phyloP scores from a whole-genome alignment of 495 filamentous ascomycete genomes.

The Physcia stellaris region DNA sequence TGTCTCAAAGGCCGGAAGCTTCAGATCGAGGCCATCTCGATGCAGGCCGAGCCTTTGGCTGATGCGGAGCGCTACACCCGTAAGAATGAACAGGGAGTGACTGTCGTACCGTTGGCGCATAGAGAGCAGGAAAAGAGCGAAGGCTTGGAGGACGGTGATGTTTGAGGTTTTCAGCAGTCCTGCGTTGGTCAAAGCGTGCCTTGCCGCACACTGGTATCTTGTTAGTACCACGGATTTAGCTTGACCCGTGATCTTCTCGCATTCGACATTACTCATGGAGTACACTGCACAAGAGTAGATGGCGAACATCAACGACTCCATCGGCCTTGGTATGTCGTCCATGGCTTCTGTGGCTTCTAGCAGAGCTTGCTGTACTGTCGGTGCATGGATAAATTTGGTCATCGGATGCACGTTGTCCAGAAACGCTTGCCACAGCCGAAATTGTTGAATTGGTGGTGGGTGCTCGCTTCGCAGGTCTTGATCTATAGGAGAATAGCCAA shows the following conservation, averaged over 20 bases:
- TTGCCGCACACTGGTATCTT: slow-evolving; percentile 27
- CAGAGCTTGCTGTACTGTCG: slow-evolving; percentile 36
- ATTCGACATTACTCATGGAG: slow-evolving; percentile 26
- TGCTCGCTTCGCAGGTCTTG: slow-evolving; percentile 35
- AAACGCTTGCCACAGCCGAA: slow-evolving; percentile 57
- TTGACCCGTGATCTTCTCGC: slow-evolving; percentile 26
- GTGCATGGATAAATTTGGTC: slow-evolving; percentile 56
- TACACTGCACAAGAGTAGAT: slow-evolving; percentile 34
- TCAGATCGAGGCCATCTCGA: slow-evolving; percentile 23
- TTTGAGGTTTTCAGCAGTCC: slow-evolving; percentile 30
- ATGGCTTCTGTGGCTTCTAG: slow-evolving; percentile 26
- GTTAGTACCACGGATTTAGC: slow-evolving; percentile 22
- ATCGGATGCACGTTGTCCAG: slow-evolving; percentile 55
- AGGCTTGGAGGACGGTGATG: slow-evolving; percentile 29
- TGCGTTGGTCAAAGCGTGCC: slow-evolving; percentile 30
- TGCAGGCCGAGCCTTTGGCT: slow-evolving; percentile 56
- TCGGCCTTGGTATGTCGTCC: slow-evolving; percentile 20
- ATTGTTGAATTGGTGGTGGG: slow-evolving; percentile 52
- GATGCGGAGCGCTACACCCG: slow-evolving; percentile 41
- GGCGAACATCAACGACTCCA: slow-evolving; percentile 34
- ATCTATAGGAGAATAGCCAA: slow-evolving; percentile 8
- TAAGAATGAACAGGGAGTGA: slow-evolving; percentile 9
- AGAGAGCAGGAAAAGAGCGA: slow-evolving; percentile 27
- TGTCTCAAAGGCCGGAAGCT: slow-evolving; percentile 29
- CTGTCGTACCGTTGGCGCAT: slow-evolving; percentile 16